Percentiles rank a stretch among this genome's conserved stretches.
Conservation (phyloP, 2,329 filamentous ascomycete genomes). For the Pyrenochaeta sp. region DNA sequence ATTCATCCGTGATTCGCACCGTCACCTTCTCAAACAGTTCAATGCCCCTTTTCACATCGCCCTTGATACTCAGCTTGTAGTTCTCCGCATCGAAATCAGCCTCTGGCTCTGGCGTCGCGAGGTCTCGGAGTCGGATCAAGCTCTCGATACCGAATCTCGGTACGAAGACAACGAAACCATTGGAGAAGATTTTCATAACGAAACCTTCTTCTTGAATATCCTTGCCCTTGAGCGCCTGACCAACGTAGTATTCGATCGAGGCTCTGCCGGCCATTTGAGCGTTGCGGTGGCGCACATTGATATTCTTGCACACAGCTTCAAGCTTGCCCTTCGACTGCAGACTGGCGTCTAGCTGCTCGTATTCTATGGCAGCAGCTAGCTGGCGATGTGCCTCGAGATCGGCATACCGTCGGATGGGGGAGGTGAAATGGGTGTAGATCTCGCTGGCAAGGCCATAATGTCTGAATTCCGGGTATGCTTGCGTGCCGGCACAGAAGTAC, state of each 20-base stretch:
- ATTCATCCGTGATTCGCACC: slow-evolving; percentile 88
- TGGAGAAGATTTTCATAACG: slow-evolving; percentile 96
- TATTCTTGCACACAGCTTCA: slow-evolving; percentile 95
- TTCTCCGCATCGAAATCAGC: slow-evolving; percentile 85
- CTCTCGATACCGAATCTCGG: slow-evolving; percentile 95
- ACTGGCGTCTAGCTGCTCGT: slow-evolving; percentile 83
- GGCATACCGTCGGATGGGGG: slow-evolving; percentile 96
- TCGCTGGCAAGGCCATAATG: slow-evolving; percentile 96
- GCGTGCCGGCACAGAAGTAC: slow-evolving; percentile 95
- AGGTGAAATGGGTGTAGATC: slow-evolving; percentile 99
- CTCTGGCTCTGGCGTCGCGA: slow-evolving; percentile 77
- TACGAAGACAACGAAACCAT: slow-evolving; percentile 96
- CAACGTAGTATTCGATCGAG: slow-evolving; percentile 97
- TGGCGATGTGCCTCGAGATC: slow-evolving; percentile 94
- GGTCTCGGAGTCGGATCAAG: slow-evolving; percentile 83
- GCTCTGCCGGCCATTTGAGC: slow-evolving; percentile 94
- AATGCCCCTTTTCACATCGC: slow-evolving; percentile 65
- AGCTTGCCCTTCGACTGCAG: slow-evolving; percentile 84
- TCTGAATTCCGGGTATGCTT: slow-evolving; percentile 91
- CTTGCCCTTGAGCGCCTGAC: slow-evolving; percentile 86
- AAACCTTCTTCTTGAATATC: slow-evolving; percentile 87
- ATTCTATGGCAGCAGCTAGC: slow-evolving; percentile 92
- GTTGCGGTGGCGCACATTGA: slow-evolving; percentile 96
- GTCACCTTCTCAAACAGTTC: slow-evolving; percentile 92
- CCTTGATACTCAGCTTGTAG: slow-evolving; percentile 73